Base-by-base conservation (phyloP, 805 yeast genomes). In the Cyberlindnera japonica region DNA sequence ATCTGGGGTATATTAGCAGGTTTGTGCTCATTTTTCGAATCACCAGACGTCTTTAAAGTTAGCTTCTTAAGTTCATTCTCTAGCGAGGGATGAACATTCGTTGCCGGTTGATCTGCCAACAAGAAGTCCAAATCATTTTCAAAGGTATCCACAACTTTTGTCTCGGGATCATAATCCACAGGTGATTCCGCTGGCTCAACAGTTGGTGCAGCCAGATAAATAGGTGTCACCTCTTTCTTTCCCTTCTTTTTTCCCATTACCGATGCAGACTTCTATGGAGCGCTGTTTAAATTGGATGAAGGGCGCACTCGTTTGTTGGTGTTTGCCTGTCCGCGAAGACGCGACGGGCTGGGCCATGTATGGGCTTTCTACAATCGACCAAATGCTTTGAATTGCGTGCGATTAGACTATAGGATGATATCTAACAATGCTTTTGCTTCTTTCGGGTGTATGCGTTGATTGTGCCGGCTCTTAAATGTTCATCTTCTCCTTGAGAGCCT, bases 401-500 rank as follows among this genome's bases (percentile, higher is more conserved):
- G n/a, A n/a, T n/a, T n/a, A n/a, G n/a, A n/a, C n/a, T n/a, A n/a
- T n/a, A n/a, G n/a, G n/a, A n/a, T n/a, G n/a, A n/a, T n/a, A n/a
- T n/a, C n/a, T n/a, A n/a, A n/a, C n/a, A n/a, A n/a, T n/a, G n/a
- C n/a, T n/a, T n/a, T n/a, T n/a, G n/a, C n/a, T n/a, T n/a, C n/a
- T n/a, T n/a, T n/a, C n/a, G n/a, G n/a, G n/a, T n/a, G n/a, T n/a
- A n/a, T n/a, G n/a, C n/a, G n/a, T n/a, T n/a, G n/a, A n/a, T n/a
- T n/a, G n/a, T n/a, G n/a, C n/a, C n/a, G n/a, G n/a, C 11, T 12
- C 16, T 35, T 21, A 40, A 24, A 44, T 44, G 42, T 37, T 35
- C 33, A 63, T 55, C 50, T 65, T 72, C 21, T 64, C 71, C 40
- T 72, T 70, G 49, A 91, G 72, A 11, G 88, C 87, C 17, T 63